Base-by-base conservation (phyloP, 257 asterid genomes). In the Solanum sitiens region DNA sequence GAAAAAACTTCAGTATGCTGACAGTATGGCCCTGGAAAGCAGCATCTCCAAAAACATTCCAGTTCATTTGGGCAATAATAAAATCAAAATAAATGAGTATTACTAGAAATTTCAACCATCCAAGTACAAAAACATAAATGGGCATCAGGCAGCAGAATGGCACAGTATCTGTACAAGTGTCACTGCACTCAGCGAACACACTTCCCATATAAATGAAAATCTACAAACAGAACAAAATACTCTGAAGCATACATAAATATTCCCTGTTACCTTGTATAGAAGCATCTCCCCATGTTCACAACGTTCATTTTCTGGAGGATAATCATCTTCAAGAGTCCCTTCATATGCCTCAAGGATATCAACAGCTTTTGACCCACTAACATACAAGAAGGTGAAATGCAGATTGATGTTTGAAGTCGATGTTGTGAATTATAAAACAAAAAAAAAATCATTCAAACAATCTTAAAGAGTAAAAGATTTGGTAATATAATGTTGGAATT, bases 211-310 rank as follows among this genome's bases (percentile, higher is more conserved):
- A 47, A 82, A 50, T 82, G 85, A 82, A 80, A 23, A 45, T 7
- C 59, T 8, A 70, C 27, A 35, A 27, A 27, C 8, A 73, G 27
- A 63, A 71, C 37, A 23, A 33, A 23, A 42, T 4, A 12, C 14
- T 44, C 53, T 25, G 14, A 67, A 61, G 25, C 83, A 80, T 8
- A 83, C 42, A 86, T 37, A 86, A 61, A 63, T 33, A 72, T 21
- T 70, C 79, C 56, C 39, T 50, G 83, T 80, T 92, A 96, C 99
- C 99, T 96, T 97, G 98, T 95, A 97, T 87, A 97, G 88, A 87
- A 97, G 98, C 99, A 97, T 97, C 93, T 97, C 99, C 77, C 95
- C 99, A 86, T 97, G 99, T 92, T 97, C 99, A 91, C 96, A 91
- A 16, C 96, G 96, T 90, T 97, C 99, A 92, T 92, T 97, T 87